Evolutionary conservation across 2,329 filamentous ascomycete species (phyloP), one percentile per base, ranked within the genome.

Genomic region (Apiospora hydei): DNA sequence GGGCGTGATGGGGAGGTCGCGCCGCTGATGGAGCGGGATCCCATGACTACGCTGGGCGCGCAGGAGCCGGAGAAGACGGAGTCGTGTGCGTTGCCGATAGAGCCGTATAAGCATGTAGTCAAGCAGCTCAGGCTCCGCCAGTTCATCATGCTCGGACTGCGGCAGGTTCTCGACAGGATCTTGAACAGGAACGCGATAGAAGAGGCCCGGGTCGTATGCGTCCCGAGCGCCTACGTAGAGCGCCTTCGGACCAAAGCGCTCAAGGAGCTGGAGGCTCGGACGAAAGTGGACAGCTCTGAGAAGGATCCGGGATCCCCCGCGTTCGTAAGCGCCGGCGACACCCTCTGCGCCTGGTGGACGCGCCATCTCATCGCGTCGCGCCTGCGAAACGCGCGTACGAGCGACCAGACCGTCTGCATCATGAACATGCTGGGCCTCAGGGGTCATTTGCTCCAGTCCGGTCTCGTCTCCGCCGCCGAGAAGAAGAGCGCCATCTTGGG

Each of bases 1-100:
- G 86, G 84, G 0, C 77, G 80, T 3, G 83, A 85, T 38, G 76
- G 77, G 14, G 80, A 87, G 53, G 81, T 88, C 0, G 77, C 78
- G 7, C 79, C 80, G 3, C 72, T 85, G 2, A 73, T 78, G 0
- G 81, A 81, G 11, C 77, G 80, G 2, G 73, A 75, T 5, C 75
- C 73, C 18, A 69, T 75, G 5, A 76, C 77, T 0, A 74, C 74
- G 6, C 73, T 81, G 13, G 69, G 69, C 1, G 68, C 69, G 1
- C 26, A 14, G 14, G 57, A 74, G 7, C 72, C 69, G 2, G 64
- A 71, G 13, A 67, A 72, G 13, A 67, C 49, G 4, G 49, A 26
- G 64, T n/a, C 3, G 68, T 72, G 7, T 66, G 57, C 79, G 0
- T 85, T 83, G 69, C 11, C 85, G 16, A 82, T 78, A 57, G 82